phyloP scores from a whole-genome alignment of 345 rosid species.

The Geranium brycei region DNA sequence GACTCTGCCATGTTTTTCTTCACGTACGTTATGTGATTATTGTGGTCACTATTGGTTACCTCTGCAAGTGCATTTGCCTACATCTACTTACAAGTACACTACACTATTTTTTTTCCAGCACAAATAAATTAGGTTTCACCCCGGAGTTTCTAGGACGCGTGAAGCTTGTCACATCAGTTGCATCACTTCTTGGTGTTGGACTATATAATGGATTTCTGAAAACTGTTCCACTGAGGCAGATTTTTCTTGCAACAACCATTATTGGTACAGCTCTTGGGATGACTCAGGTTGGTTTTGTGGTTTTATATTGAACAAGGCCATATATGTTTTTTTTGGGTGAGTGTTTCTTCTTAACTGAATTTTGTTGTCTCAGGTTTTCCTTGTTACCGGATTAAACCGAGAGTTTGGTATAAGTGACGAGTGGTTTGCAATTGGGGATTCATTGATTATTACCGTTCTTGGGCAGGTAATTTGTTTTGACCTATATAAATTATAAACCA shows the following conservation, averaged over 20 bases:
- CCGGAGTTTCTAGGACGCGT: slow-evolving; percentile 95
- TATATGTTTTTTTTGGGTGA: not conserved
- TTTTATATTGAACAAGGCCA: not conserved
- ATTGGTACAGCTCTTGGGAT: slow-evolving; percentile 78
- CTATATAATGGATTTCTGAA: slow-evolving; percentile 86
- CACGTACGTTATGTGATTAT: slow-evolving; percentile 41
- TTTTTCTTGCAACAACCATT: slow-evolving; percentile 62
- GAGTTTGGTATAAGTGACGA: slow-evolving; percentile 77
- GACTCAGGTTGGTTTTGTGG: slow-evolving; percentile 60
- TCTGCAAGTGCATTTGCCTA: slow-evolving; percentile 1
- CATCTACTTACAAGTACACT: slow-evolving; percentile 1
- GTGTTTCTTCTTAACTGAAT: not conserved
- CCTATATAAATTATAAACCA: not conserved
- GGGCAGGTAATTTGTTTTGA: slow-evolving; percentile 45
- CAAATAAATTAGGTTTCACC: slow-evolving; percentile 88
- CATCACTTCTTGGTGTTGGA: slow-evolving; percentile 85
- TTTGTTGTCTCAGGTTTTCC: slow-evolving; percentile 48
- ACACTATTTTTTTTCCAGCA: slow-evolving; percentile 34
- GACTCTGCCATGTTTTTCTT: slow-evolving; percentile 97
- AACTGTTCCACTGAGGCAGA: slow-evolving; percentile 62
- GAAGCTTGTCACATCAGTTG: slow-evolving; percentile 77
- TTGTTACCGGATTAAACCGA: slow-evolving; percentile 71
- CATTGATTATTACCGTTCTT: slow-evolving; percentile 78
- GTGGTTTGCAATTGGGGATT: slow-evolving; percentile 97
- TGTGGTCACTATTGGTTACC: not conserved